These are phyloP conservation scores for Passalora sequoiae DNA, from an alignment of 2,329 filamentous ascomycete species.

Conservation along the genomic window DNA sequence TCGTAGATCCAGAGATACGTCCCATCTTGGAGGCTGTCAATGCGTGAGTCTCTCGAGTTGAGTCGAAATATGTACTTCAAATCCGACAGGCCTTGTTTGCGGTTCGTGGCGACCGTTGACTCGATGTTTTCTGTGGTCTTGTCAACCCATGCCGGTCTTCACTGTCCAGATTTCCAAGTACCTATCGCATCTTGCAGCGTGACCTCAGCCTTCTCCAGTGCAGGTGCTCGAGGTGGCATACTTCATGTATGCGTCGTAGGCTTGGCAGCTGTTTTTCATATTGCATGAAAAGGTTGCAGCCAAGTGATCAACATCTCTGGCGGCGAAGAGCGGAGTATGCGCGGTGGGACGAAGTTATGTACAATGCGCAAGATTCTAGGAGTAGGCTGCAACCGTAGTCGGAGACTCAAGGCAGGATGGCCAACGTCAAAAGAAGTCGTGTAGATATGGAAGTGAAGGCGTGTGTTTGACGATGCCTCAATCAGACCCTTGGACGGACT, in stretches of 20 bases:
- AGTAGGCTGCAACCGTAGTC: too few relatives aligned
- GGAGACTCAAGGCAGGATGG: too few relatives aligned
- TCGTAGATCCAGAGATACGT: slow-evolving; percentile 79
- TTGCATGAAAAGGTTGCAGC: too few relatives aligned
- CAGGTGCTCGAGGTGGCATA: not conserved
- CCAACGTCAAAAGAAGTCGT: too few relatives aligned
- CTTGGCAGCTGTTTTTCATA: too few relatives aligned
- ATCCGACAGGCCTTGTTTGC: slow-evolving; percentile 49
- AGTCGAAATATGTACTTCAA: slow-evolving; percentile 53
- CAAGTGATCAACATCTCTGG: too few relatives aligned
- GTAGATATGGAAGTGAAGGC: too few relatives aligned
- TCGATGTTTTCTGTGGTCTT: slow-evolving; percentile 33
- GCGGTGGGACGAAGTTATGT: too few relatives aligned
- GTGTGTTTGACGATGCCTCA: too few relatives aligned
- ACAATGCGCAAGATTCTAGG: too few relatives aligned
- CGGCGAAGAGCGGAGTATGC: too few relatives aligned
- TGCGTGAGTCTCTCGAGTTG: slow-evolving; percentile 42
- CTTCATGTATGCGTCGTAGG: not conserved
- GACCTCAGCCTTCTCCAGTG: slow-evolving; percentile 4
- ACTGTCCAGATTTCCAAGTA: not conserved
- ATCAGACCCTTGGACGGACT: too few relatives aligned
- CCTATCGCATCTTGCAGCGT: slow-evolving; percentile 9
- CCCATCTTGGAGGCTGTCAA: slow-evolving; percentile 60
- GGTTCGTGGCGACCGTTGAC: slow-evolving; percentile 43
- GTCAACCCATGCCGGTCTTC: not conserved